Evolutionary conservation across 345 rosid species (phyloP).

Genomic region (Arabidopsis arenosa): DNA sequence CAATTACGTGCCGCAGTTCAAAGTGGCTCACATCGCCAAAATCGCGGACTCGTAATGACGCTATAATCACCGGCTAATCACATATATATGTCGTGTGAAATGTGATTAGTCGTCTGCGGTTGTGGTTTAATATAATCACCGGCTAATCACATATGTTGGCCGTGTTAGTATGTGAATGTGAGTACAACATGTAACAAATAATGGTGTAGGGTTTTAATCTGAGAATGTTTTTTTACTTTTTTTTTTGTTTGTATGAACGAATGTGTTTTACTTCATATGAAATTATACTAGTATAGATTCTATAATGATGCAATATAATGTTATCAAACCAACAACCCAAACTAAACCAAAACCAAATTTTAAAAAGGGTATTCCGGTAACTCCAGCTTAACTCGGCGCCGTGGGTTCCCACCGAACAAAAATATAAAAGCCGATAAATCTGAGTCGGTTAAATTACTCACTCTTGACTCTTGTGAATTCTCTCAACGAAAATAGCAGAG

Average conservation of each 20-base stretch:
- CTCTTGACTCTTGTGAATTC: no score
- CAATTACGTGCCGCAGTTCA: constrained; percentile 63
- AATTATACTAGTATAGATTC: no score
- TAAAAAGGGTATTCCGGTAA: background rate
- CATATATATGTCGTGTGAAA: background rate
- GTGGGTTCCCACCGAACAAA: background rate
- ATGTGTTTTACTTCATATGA: background rate
- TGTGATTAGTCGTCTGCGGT: constrained; percentile 6
- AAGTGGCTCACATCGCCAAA: constrained; percentile 55
- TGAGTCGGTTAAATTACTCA: background rate
- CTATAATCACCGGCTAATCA: background rate
- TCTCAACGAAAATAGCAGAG: background rate
- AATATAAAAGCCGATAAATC: background rate
- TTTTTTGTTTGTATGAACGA: background rate
- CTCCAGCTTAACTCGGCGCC: background rate
- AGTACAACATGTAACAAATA: constrained; percentile 2
- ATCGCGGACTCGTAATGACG: constrained; percentile 5
- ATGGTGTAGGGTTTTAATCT: background rate
- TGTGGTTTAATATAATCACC: background rate
- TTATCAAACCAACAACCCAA: no score
- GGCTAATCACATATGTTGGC: background rate
- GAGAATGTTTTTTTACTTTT: background rate
- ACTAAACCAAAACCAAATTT: no score
- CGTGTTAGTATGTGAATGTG: constrained; percentile 3
- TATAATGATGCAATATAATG: no score